Conservation (phyloP, 2,329 filamentous ascomycete species). For the Hymenoscyphus fructigenus region DNA sequence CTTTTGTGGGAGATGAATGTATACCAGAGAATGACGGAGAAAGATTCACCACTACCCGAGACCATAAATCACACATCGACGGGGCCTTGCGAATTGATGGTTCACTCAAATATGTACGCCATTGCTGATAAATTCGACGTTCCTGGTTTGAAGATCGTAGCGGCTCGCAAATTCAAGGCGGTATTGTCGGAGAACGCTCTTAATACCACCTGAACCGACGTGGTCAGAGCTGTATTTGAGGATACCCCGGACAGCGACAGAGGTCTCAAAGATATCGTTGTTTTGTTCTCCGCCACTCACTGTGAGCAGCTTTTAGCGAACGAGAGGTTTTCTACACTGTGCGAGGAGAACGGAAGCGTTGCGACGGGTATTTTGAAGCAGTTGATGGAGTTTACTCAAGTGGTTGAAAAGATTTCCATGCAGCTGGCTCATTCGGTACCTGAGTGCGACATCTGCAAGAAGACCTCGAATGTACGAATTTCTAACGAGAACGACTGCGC, state of each 20-base stretch:
- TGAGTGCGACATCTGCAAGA: neutral
- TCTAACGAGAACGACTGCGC: neutral
- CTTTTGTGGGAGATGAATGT: too few relatives aligned
- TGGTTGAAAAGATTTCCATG: neutral
- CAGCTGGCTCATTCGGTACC: neutral
- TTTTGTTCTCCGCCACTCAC: neutral
- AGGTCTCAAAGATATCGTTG: neutral
- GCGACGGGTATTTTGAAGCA: neutral
- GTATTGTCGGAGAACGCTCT: neutral
- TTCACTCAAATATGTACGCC: neutral
- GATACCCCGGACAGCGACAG: slow-evolving; percentile 1
- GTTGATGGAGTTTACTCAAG: neutral
- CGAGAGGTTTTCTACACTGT: neutral
- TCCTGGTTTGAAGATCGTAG: neutral
- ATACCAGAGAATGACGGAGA: too few relatives aligned
- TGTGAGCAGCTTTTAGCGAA: neutral
- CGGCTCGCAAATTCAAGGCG: neutral
- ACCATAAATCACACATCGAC: too few relatives aligned
- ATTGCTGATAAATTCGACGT: neutral
- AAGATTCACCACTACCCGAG: too few relatives aligned
- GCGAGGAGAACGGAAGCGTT: neutral
- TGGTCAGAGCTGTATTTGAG: neutral
- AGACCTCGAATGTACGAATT: neutral
- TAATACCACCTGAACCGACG: neutral
- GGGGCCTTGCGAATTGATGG: neutral